Percentiles rank a stretch among this genome's conserved stretches.
phyloP scores from a whole-genome alignment of 148 eudicot genomes.

The Persicaria tinctoria region DNA sequence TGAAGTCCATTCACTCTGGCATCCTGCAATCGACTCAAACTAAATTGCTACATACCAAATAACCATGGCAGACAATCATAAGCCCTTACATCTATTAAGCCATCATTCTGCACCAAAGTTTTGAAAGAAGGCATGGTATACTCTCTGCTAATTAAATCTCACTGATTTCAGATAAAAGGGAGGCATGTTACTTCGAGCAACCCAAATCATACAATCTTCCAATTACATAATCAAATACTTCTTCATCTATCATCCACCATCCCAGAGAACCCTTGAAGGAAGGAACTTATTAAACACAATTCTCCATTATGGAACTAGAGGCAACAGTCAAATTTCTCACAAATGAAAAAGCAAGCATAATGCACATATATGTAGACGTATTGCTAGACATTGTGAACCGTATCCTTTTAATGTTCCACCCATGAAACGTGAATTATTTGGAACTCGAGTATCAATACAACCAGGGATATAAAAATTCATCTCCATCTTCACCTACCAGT shows the following conservation, averaged over 20 bases:
- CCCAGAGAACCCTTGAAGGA: neutral
- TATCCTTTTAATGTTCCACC: conserved; percentile 1
- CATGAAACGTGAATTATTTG: neutral
- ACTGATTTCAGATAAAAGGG: neutral
- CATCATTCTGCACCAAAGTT: neutral
- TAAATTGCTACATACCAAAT: neutral
- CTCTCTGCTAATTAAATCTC: neutral
- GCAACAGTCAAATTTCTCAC: neutral
- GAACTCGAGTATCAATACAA: neutral
- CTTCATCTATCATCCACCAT: neutral
- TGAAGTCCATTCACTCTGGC: neutral
- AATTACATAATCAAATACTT: neutral
- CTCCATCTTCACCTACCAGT: conserved; percentile 22
- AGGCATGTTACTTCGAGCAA: neutral
- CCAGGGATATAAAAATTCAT: neutral
- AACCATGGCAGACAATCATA: neutral
- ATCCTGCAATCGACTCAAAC: neutral
- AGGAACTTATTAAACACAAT: neutral
- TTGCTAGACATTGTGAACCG: neutral
- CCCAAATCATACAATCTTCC: neutral
- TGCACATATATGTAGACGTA: neutral
- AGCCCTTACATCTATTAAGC: neutral
- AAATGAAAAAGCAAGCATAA: neutral
- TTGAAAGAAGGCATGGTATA: neutral
- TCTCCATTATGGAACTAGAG: neutral